Evolutionary conservation across 306 rosid genomes (phyloP).

Genomic region (Lablab purpureus): DNA sequence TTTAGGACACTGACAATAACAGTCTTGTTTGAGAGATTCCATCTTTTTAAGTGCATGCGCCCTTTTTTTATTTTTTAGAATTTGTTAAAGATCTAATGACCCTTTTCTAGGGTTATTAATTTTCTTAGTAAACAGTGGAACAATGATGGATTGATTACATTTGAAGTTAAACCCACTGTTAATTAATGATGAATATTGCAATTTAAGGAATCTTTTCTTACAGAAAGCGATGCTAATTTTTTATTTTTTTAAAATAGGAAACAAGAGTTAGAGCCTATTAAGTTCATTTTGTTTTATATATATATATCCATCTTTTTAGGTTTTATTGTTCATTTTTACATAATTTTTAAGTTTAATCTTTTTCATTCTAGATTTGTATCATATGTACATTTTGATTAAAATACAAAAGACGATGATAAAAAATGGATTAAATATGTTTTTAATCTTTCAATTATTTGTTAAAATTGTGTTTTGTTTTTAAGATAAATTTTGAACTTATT

Average conservation of each 20-base stretch:
- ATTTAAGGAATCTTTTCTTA: conserved; percentile 35
- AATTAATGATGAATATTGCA: conserved; percentile 19
- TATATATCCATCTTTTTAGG: not conserved
- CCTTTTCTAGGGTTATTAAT: not conserved
- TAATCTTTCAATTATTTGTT: too few species aligned
- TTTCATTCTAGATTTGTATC: not conserved
- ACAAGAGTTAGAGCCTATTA: not conserved
- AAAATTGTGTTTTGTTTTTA: too few species aligned
- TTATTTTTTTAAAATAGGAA: not conserved
- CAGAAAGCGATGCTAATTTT: not conserved
- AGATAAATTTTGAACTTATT: too few species aligned
- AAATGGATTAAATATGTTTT: too few species aligned
- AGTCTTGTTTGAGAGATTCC: conserved; percentile 38
- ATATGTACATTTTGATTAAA: not conserved
- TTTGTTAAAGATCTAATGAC: conserved; percentile 6
- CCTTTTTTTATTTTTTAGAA: not conserved
- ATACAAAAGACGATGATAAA: too few species aligned
- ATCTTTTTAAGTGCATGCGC: conserved; percentile 30
- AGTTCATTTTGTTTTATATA: not conserved
- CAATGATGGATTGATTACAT: not conserved
- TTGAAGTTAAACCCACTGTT: conserved; percentile 9
- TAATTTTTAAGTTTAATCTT: not conserved
- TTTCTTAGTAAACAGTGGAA: not conserved
- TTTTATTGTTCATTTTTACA: not conserved
- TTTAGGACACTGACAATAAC: conserved; percentile 35